phyloP scores from a whole-genome alignment of 805 yeast species.

The Kluyveromyces wickerhamii region DNA sequence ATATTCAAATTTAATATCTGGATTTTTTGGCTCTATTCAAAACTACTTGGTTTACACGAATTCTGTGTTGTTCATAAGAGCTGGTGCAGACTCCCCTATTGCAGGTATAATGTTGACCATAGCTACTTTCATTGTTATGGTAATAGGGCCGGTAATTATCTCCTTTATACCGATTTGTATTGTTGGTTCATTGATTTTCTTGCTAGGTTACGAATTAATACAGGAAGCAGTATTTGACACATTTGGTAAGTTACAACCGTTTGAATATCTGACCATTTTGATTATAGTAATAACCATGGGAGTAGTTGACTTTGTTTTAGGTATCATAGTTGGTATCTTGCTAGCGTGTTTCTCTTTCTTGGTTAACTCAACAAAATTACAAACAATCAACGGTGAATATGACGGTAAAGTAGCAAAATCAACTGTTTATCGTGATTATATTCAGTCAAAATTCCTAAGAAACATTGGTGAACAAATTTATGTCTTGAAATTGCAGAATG shows the following conservation, averaged over 20 bases:
- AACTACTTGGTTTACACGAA: constrained; percentile 94
- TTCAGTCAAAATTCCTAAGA: constrained; percentile 74
- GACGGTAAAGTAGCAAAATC: constrained; percentile 87
- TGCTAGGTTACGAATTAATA: constrained; percentile 83
- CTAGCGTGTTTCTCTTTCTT: constrained; percentile 93
- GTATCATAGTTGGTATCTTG: constrained; percentile 82
- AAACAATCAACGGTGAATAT: constrained; percentile 73
- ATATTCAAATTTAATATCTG: constrained; percentile 77
- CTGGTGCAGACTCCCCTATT: constrained; percentile 85
- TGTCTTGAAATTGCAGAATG: constrained; percentile 78
- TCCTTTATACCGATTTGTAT: constrained; percentile 94
- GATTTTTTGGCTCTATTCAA: constrained; percentile 79
- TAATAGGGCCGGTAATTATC: constrained; percentile 85
- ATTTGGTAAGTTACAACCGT: constrained; percentile 58
- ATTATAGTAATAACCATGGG: constrained; percentile 94
- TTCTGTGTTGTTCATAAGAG: constrained; percentile 81
- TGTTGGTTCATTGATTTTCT: constrained; percentile 85
- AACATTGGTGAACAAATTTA: constrained; percentile 89
- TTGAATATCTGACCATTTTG: constrained; percentile 78
- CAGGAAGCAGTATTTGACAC: constrained; percentile 86
- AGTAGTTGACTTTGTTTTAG: constrained; percentile 87
- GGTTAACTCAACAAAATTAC: constrained; percentile 80
- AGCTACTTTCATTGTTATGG: constrained; percentile 75
- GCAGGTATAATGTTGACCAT: constrained; percentile 86
- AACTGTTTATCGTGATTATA: constrained; percentile 84